Base-by-base conservation (phyloP, 352 stramenopile species). In the Globisporangium abappressorium region DNA sequence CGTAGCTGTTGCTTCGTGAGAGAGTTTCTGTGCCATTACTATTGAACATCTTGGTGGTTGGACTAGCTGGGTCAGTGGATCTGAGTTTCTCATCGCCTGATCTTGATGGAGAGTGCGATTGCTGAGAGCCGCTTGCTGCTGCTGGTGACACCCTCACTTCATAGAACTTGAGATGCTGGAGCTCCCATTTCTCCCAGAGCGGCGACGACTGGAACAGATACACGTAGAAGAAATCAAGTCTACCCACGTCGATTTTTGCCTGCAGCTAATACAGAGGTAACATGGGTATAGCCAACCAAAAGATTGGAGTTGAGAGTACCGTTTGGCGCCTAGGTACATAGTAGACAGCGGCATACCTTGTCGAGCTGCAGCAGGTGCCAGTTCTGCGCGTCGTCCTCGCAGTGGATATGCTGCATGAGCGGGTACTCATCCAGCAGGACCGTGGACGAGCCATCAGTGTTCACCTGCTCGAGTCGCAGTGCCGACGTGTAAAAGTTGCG, bases 401-500 rank as follows among this genome's bases (percentile, higher is more conserved):
- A 85, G 69, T 91, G 75, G 24, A 75, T 58, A 51, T 89, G 72
- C 22, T 78, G 63, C 85, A 91, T 91, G 28, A 93, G 75, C 28
- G 64, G n/a, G 12, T 80, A 75, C 2, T 74, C 53, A 15, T 73
- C 68, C n/a, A 80, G 65, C 26, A 91, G 65, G 51, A 86, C 77
- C 1, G 57, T 70, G 28, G 71, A 76, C 2, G 73, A 74, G 6
- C 78, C 81, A 26, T 90, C 81, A 14, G 57, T 26, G 47, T 86
- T 80, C 20, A 79, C 53, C 60, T 85, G 79, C 53, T 84, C 82
- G 36, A 93, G 74, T 0, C 80, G 79, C 26, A 91, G 64, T 6
- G 72, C 76, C 8, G 80, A 78, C 1, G 80, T 68, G 72, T 93
- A 93, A 62, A 81, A 91, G 70, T 93, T 93, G 67, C 81, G 81